Base-by-base conservation (phyloP, 257 asterid genomes). In the Solanum medicagineum region DNA sequence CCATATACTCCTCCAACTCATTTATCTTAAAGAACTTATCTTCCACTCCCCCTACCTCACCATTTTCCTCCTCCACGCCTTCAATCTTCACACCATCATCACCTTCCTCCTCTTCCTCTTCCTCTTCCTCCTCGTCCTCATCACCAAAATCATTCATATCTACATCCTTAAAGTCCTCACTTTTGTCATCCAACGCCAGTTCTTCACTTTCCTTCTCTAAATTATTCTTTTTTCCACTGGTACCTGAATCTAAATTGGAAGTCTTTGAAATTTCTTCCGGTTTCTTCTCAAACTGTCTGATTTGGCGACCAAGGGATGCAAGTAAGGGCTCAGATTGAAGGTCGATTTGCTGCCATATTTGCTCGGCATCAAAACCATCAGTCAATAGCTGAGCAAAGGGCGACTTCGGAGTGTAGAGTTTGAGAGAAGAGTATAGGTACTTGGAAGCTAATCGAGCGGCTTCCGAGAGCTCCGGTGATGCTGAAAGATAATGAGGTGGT, bases 331-430 rank as follows among this genome's bases (percentile, higher is more conserved):
- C 92, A 7, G 95, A 85, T 87, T 97, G 98, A 47, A 94, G 89
- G 90, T 97, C 98, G 57, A 97, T 93, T 89, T 95, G 99, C 92
- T 94, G 98, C 99, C 98, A 95, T 32, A 95, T 92, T 87, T 95
- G 98, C 85, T 94, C 98, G 6, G 93, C 91, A 66, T 93, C 96
- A 66, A 89, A 93, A 0, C 96, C 97, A 60, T 97, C 90, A 0
- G 95, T 92, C 40, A 90, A 83, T 11, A 97, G 94, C 10, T 91
- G 90, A 63, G 57, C 66, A 40, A 97, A 90, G 5, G 94, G 94
- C 47, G 91, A 92, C 74, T 93, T 95, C 19, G 94, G 97, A 40
- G 92, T 87, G 85, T 88, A 89, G 20, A 97, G 95, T 81, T 82
- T 91, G 84, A 97, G 92, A 24, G 91, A 83, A 44, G 92, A 88